Evolutionary conservation across 225 moss, liverwort and hornwort genomes (phyloP).

Genomic region (Pseudisothecium myosuroides): DNA sequence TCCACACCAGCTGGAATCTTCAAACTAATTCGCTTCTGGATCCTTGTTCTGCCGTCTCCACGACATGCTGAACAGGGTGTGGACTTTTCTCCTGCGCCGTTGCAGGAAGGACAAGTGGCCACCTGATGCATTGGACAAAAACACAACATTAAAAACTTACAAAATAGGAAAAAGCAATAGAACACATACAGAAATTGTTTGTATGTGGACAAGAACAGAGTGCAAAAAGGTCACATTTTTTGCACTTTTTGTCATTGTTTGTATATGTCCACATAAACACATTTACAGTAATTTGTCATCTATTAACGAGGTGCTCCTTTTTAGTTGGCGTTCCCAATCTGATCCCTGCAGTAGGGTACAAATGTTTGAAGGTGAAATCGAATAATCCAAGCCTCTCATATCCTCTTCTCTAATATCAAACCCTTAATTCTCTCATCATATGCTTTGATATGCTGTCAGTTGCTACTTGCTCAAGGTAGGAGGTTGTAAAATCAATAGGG

Average conservation of each 20-base stretch:
- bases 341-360: neutral
- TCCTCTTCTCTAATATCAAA: neutral
- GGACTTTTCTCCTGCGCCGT: slow-evolving; percentile 65
- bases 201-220: neutral
- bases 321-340: neutral
- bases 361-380: neutral
- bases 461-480: neutral
- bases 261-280: neutral
- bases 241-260: neutral
- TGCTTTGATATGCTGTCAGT: no score
- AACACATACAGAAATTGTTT: neutral
- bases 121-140: slow-evolving; percentile 1
- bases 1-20: slow-evolving; percentile 98
- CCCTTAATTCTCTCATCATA: neutral
- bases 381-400: neutral
- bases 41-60: slow-evolving; percentile 66
- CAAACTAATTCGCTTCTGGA: slow-evolving; percentile 66
- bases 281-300: neutral
- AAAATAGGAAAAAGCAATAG: neutral
- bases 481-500: neutral
- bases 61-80: slow-evolving; percentile 65
- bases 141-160: neutral
- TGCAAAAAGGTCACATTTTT: neutral
- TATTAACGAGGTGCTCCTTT: neutral
- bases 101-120: slow-evolving; percentile 69